phyloP scores from a whole-genome alignment of 805 yeast species.

The Candida maltosa region DNA sequence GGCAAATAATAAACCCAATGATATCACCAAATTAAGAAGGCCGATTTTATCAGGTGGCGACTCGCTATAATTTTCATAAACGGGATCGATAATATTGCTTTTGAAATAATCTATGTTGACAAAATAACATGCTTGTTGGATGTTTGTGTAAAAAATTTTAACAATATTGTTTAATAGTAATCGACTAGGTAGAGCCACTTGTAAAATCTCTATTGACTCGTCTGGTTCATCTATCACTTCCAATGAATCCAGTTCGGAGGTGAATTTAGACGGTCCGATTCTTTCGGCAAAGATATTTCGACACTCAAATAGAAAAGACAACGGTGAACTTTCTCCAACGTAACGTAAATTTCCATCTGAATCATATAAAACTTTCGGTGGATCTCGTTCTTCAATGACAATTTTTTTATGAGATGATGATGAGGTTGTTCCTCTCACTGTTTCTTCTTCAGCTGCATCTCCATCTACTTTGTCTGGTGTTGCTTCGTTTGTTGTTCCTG shows the following conservation, averaged over 20 bases:
- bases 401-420: not conserved
- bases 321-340: slow-evolving; percentile 40
- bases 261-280: slow-evolving; percentile 28
- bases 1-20: slow-evolving; percentile 36
- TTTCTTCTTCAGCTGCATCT: not conserved
- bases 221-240: slow-evolving; percentile 33
- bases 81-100: slow-evolving; percentile 34
- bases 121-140: slow-evolving; percentile 4
- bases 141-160: slow-evolving; percentile 1
- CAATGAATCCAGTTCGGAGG: slow-evolving; percentile 31
- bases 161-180: slow-evolving; percentile 1
- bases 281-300: slow-evolving; percentile 27
- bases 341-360: slow-evolving; percentile 29
- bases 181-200: slow-evolving; percentile 10
- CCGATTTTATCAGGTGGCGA: slow-evolving; percentile 18
- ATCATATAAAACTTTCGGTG: slow-evolving; percentile 5
- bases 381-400: slow-evolving; percentile 1
- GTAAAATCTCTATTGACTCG: slow-evolving; percentile 2
- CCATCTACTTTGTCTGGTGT: not conserved
- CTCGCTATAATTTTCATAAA: slow-evolving; percentile 18
- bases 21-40: slow-evolving; percentile 35
- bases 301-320: slow-evolving; percentile 38
- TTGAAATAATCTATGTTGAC: slow-evolving; percentile 21
- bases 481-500: too few relatives aligned
- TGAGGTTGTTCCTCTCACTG: not conserved